Base-by-base conservation (phyloP, 2,329 filamentous ascomycete species). In the Ophiostoma ips region DNA sequence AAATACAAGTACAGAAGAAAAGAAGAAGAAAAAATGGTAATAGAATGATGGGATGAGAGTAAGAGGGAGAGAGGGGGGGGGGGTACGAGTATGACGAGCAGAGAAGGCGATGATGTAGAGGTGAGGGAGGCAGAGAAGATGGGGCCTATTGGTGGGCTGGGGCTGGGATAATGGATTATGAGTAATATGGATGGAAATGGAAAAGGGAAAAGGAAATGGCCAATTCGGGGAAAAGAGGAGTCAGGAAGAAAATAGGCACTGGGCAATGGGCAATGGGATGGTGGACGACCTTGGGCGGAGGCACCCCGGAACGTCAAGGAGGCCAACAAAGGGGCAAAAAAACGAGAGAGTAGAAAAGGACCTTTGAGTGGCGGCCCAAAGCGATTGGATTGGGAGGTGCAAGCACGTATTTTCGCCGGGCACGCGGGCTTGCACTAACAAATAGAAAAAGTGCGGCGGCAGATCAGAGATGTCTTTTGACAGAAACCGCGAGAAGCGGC, bases 281-380 rank as follows among this genome's bases (percentile, higher is more conserved):
- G n/a, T n/a, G n/a, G n/a, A n/a, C 24, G 24, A 28, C 24, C 24
- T 28, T 4, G 5, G 8, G 24, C 24, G 24, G 4, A 28, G 24
- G 24, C 24, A 28, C 24, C 24, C 24, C 24, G 24, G 24, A 28
- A 28, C 16, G 16, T 33, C 28, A 31, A 28, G 24, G 24, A 28
- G 24, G 24, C 24, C 24, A 28, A 28, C 24, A 28, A 28, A 28
- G 24, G 24, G 24, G 24, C 5, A 11, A 43, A 13, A 41, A 18
- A 19, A 33, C 15, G n/a, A 35, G 18, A 31, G 50, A 48, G 46
- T 48, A 40, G 40, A 31, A 40, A 43, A 50, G 33, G 33, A 7
- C n/a, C 18, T 31, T 19, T 33, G 30, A 45, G 28, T 45, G 30
- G 30, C 31, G 35, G 18, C 49, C 24, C 21, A 16, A 18, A 19